These are phyloP conservation scores for Trematosphaeria pertusa DNA, from an alignment of 2,329 filamentous ascomycete genomes.

Conservation along the genomic window DNA sequence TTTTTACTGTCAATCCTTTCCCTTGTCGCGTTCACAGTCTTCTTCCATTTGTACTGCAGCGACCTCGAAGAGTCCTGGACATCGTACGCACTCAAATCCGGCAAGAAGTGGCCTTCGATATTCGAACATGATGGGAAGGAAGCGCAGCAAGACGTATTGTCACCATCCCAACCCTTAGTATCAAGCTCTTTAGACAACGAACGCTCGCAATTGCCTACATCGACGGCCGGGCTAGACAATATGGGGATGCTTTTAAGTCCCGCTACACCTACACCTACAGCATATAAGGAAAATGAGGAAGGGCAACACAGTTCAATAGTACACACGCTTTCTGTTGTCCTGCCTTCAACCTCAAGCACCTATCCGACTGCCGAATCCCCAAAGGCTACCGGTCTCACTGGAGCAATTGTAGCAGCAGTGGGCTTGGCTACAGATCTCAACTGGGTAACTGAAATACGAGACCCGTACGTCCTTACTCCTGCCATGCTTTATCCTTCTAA, in stretches of 20 bases:
- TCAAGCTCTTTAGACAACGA: too few species aligned
- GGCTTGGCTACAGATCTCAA: neutral
- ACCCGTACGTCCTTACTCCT: neutral
- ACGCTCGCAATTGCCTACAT: too few species aligned
- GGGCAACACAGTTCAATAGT: too few species aligned
- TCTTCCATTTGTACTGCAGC: neutral
- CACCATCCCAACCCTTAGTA: neutral
- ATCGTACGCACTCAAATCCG: neutral
- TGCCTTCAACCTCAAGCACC: neutral
- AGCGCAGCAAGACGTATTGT: too few species aligned
- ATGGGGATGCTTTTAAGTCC: too few species aligned
- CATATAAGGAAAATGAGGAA: too few species aligned
- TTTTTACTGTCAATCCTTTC: neutral
- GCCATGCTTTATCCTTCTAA: neutral
- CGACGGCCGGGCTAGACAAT: too few species aligned
- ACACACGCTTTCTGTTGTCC: too few species aligned
- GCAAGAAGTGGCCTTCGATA: too few species aligned
- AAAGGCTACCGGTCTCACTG: too few species aligned
- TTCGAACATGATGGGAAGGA: too few species aligned
- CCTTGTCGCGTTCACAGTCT: neutral
- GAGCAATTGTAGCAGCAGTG: neutral
- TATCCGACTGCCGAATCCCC: neutral
- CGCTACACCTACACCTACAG: too few species aligned
- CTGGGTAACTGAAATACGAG: neutral
- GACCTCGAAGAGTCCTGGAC: neutral